Percentiles rank a stretch among this genome's conserved stretches.
Conservation (phyloP, 306 rosid genomes). For the Mimosa pudica region DNA sequence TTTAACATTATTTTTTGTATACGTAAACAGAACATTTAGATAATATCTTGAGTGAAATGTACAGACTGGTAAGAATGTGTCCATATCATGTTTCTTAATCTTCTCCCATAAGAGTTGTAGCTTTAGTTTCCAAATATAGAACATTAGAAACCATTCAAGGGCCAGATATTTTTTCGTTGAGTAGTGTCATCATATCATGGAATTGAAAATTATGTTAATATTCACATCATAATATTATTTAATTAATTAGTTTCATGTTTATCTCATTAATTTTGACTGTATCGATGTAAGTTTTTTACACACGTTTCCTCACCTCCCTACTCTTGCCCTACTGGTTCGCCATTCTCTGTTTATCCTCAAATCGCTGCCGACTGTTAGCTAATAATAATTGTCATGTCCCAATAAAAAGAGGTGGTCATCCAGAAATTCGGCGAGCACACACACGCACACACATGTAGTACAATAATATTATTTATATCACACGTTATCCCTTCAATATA, state of each 20-base stretch:
- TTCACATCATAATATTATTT: not conserved
- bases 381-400: too few relatives aligned
- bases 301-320: too few relatives aligned
- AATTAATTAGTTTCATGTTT: not conserved
- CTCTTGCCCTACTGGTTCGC: too few relatives aligned
- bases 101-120: not conserved
- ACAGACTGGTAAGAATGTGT: not conserved
- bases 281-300: too few relatives aligned
- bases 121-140: not conserved
- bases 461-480: too few relatives aligned
- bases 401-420: too few relatives aligned
- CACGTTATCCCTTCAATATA: too few relatives aligned
- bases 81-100: not conserved
- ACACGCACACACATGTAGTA: too few relatives aligned
- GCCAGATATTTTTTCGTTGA: not conserved
- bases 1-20: not conserved
- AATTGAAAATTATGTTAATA: not conserved
- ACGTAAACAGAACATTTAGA: not conserved
- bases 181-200: not conserved
- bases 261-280: not conserved
- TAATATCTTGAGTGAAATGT: not conserved
- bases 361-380: too few relatives aligned
- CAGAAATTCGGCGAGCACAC: too few relatives aligned
- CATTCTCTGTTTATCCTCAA: too few relatives aligned
- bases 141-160: not conserved